Evolutionary conservation across 2,329 filamentous ascomycete species (phyloP).

Genomic region (Phialocephala sp.): DNA sequence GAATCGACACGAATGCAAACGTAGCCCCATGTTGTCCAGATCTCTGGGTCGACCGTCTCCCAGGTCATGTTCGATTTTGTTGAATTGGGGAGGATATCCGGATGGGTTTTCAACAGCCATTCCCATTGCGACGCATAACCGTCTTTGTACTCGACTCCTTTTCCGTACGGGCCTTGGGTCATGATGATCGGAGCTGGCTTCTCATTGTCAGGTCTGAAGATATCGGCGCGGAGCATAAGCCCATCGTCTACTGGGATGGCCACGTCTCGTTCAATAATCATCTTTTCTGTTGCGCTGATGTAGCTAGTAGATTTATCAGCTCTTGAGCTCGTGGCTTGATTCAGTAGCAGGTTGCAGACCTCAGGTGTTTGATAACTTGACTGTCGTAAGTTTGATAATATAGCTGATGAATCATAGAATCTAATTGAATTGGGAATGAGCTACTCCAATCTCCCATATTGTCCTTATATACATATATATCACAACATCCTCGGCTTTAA

Average conservation of each 20-base stretch:
- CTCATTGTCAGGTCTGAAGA: constrained; percentile 3
- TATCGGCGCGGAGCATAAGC: background rate
- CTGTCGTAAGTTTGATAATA: no score
- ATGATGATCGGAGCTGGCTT: background rate
- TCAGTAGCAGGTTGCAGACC: no score
- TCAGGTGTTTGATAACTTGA: no score
- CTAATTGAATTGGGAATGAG: no score
- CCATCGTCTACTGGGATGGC: background rate
- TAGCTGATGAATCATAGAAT: no score
- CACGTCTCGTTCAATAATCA: background rate
- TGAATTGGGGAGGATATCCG: background rate
- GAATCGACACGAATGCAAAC: constrained; percentile 53
- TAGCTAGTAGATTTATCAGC: no score
- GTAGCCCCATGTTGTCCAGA: constrained; percentile 50
- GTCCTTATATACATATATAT: no score
- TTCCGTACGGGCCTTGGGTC: background rate
- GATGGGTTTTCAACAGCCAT: background rate
- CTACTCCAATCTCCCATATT: no score
- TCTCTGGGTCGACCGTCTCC: constrained; percentile 50
- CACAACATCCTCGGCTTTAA: no score
- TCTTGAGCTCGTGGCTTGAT: background rate
- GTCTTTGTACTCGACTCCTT: background rate
- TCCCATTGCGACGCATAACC: background rate
- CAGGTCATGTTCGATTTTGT: constrained; percentile 41
- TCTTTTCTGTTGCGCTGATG: background rate